phyloP scores from a whole-genome alignment of 371 early-diverging fungal genomes.

The Actinomucor elegans region DNA sequence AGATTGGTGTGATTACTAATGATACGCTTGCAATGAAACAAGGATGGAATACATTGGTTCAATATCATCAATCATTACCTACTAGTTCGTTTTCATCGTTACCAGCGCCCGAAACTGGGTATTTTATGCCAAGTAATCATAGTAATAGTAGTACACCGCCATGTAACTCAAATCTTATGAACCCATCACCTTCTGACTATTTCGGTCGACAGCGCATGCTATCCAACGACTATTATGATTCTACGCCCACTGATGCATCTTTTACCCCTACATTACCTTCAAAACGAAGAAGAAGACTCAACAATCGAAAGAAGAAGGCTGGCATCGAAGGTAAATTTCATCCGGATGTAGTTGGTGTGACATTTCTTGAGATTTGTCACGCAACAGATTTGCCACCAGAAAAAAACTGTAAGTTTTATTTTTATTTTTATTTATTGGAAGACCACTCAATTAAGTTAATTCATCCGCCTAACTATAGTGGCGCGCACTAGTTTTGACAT shows the following conservation, averaged over 20 bases:
- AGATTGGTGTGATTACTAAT: no score
- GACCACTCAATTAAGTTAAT: no score
- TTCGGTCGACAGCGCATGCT: neutral
- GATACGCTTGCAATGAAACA: no score
- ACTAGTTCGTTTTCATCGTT: neutral
- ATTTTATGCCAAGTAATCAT: neutral
- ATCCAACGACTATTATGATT: no score
- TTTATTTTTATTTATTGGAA: neutral
- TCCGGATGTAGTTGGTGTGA: constrained; percentile 41
- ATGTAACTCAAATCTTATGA: no score
- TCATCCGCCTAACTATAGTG: constrained; percentile 9
- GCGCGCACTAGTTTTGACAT: constrained; percentile 61
- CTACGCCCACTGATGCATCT: neutral
- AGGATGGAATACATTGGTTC: no score
- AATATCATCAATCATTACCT: no score
- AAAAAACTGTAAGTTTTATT: constrained; percentile 26
- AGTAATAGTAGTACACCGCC: neutral
- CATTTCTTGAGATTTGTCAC: constrained; percentile 52
- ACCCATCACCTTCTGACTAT: constrained; percentile 1
- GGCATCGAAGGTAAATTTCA: constrained; percentile 17
- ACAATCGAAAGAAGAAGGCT: constrained; percentile 2
- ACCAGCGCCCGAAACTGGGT: neutral
- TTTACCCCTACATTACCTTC: neutral
- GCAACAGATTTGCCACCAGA: constrained; percentile 54
- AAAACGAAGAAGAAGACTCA: neutral